Base-by-base conservation (phyloP, 164 flowering plant species). In the Cinnamomum chago region DNA sequence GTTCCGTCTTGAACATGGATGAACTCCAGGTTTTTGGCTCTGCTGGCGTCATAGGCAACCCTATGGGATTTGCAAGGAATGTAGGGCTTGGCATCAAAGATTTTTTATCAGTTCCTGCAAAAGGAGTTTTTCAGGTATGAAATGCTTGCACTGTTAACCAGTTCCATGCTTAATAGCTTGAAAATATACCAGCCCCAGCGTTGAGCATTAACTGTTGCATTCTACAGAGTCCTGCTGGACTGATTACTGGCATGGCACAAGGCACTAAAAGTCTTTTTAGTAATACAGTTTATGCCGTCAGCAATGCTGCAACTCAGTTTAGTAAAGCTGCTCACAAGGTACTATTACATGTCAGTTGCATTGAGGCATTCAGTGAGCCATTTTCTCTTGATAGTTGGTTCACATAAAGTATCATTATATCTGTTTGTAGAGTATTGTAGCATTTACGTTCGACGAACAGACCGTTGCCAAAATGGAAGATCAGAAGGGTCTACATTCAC, bases 41-140 rank as follows among this genome's bases (percentile, higher is more conserved):
- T 78, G 99, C 97, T 83, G 98, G 99, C 76, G 96, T 95, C 25
- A 90, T 95, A 24, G 99, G 99, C 28, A 95, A 95, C 81, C 99
- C 99, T 22, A 85, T 95, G 88, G 99, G 98, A 69, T 95, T 95
- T 78, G 97, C 93, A 12, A 84, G 98, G 81, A 93, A 87, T 76
- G 76, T 95, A 62, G 93, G 95, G 58, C 90, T 85, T 66, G 99
- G 99, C 67, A 86, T 95, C 78, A 90, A 85, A 83, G 99, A 95
- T 76, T 95, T 95, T 77, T 72, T 95, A 64, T 91, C 97, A 25
- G 97, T 86, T 81, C 98, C 99, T 62, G 88, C 91, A 47, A 87
- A 78, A 79, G 85, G 89, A 52, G 70, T 90, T 76, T 76, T 88
- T 65, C 89, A 89, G 92, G 97, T 95, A 77, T 24, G 55, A 70